A percentile compares a stretch with the other conserved stretches of the same genome.
These are phyloP conservation scores for Cyclotella atomus DNA, from an alignment of 108 stramenopile genomes.

Conservation along the genomic window DNA sequence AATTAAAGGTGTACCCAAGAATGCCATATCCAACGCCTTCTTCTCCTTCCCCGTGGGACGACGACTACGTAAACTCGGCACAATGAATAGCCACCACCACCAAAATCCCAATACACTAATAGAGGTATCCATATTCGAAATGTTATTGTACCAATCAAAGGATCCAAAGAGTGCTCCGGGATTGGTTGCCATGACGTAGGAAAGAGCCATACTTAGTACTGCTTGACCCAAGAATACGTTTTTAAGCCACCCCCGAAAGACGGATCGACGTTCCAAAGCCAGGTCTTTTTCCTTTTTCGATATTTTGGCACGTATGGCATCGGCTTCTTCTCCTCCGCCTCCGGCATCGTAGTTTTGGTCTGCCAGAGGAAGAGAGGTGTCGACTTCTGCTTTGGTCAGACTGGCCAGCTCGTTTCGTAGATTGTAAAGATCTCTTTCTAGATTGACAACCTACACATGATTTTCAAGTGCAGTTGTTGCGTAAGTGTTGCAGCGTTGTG, in stretches of 20 bases:
- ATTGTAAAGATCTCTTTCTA: slow-evolving; percentile 87
- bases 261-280: slow-evolving; percentile 85
- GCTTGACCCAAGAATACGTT: slow-evolving; percentile 94
- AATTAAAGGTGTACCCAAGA: slow-evolving; percentile 90
- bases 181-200: slow-evolving; percentile 88
- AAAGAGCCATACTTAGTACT: slow-evolving; percentile 76
- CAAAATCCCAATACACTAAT: slow-evolving; percentile 95
- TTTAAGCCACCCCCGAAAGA: slow-evolving; percentile 97
- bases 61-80: slow-evolving; percentile 89
- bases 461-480: neutral
- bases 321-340: slow-evolving; percentile 74
- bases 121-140: slow-evolving; percentile 80
- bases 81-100: slow-evolving; percentile 98
- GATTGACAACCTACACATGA: slow-evolving; percentile 71
- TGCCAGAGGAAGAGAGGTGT: slow-evolving; percentile 31
- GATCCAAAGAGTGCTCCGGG: slow-evolving; percentile 70
- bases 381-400: slow-evolving; percentile 26
- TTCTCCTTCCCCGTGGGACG: slow-evolving; percentile 91
- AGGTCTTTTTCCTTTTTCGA: slow-evolving; percentile 86
- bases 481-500: neutral
- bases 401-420: slow-evolving; percentile 70
- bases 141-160: slow-evolving; percentile 73
- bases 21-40: slow-evolving; percentile 94
- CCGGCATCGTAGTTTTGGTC: slow-evolving; percentile 67
- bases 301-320: slow-evolving; percentile 72